Base-by-base conservation (phyloP, 371 early-diverging fungal genomes). In the Rhizopus arrhizus region DNA sequence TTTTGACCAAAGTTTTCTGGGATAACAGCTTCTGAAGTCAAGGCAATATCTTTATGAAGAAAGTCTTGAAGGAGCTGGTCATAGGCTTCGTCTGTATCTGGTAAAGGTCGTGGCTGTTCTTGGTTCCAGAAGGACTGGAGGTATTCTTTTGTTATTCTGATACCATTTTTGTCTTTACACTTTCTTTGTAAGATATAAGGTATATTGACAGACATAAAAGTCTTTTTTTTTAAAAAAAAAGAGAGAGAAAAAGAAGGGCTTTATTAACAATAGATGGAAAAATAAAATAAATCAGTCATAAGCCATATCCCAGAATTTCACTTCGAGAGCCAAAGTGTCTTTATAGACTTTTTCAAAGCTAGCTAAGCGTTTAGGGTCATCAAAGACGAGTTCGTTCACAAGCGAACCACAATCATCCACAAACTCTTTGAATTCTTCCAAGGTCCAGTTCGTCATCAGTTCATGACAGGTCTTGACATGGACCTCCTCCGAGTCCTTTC, bases 231-330 rank as follows among this genome's bases (percentile, higher is more conserved):
- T n/a, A n/a, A 55, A 13, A 55, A 55, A 22, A 22, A 2, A 9
- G 36, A 36, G 36, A 6, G 11, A 11, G 6, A 36, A 11, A 11
- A 36, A n/a, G n/a, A n/a, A n/a, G n/a, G 9, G 36, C 11, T 6
- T 11, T 36, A 36, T 9, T 6, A 6, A 36, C 36, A 36, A 1
- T 11, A 0, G 11, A 36, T 9, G 6, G 2, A 36, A 36, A 9
- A 36, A 6, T 36, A 9, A 11, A 36, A 6, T 9, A 36, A 11
- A 36, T 28, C 50, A 62, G 33, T 59, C 45, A 45, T 61, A 69
- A 2, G 69, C 69, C 62, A 61, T 61, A 22, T 69, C 56, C 69
- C 69, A 69, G 16, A 69, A 69, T 10, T 65, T 52, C 4, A 65
- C 62, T 32, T 69, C 69, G 10, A 69, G 49, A 4, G 55, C 59